Percentiles rank a stretch among this genome's conserved stretches.
Evolutionary conservation across 495 filamentous ascomycete genomes (phyloP).

Genomic region (Neurospora sp.): DNA sequence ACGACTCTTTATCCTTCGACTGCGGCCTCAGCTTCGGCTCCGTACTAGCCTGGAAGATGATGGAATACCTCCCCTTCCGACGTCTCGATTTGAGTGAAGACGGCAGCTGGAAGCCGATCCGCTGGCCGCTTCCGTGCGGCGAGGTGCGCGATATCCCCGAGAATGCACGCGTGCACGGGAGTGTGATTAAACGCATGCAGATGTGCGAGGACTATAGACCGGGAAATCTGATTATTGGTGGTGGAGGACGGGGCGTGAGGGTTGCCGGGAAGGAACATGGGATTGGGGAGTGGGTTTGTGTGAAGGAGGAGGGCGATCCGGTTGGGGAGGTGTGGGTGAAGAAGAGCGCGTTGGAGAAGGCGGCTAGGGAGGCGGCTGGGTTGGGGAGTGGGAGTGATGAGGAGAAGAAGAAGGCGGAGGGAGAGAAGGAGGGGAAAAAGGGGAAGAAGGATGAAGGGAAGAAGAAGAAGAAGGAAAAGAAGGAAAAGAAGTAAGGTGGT

Average conservation of each 20-base stretch:
- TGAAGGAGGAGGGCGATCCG: conserved; percentile 50
- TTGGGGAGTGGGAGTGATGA: background rate
- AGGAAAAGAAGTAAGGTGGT: too few species aligned
- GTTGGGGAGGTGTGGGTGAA: conserved; percentile 53
- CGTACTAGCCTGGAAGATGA: conserved; percentile 66
- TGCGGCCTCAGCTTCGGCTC: conserved; percentile 49
- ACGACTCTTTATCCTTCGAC: conserved; percentile 63
- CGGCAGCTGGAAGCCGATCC: conserved; percentile 71
- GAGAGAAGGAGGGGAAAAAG: background rate
- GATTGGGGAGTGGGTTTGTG: conserved; percentile 65
- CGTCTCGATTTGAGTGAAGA: conserved; percentile 69
- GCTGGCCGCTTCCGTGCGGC: conserved; percentile 70
- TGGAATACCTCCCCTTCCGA: conserved; percentile 80
- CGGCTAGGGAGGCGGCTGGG: background rate
- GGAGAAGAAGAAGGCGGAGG: too few species aligned
- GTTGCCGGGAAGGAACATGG: conserved; percentile 50
- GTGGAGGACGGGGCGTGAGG: conserved; percentile 58
- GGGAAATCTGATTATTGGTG: conserved; percentile 72
- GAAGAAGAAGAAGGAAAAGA: too few species aligned
- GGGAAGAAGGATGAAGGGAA: background rate
- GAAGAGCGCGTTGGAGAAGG: conserved; percentile 16
- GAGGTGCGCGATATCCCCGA: conserved; percentile 74
- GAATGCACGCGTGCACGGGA: conserved; percentile 59
- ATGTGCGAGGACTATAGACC: conserved; percentile 57
- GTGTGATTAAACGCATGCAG: conserved; percentile 64